phyloP scores from a whole-genome alignment of 306 rosid species.

The Lagenaria siceraria region DNA sequence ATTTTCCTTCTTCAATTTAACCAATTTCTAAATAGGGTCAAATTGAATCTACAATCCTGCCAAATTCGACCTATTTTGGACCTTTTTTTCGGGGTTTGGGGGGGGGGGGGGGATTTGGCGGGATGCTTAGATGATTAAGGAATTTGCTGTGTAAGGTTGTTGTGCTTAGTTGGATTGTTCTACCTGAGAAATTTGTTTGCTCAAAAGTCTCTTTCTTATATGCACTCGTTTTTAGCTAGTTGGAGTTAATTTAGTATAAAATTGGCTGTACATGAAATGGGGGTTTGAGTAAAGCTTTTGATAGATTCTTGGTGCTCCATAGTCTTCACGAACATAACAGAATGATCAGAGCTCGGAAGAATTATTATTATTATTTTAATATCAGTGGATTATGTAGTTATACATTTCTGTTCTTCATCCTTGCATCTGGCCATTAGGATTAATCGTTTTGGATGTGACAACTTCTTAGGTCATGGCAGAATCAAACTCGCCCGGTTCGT shows the following conservation, averaged over 20 bases:
- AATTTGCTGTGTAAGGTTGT: no score
- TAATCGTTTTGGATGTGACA: background rate
- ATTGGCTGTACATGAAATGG: background rate
- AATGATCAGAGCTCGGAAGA: background rate
- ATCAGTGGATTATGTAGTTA: background rate
- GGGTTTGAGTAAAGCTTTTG: background rate
- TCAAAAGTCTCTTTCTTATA: no score
- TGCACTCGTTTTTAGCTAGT: background rate
- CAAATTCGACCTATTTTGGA: background rate
- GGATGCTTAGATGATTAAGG: no score
- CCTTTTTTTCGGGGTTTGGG: no score
- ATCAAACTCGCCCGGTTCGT: constrained; percentile 7
- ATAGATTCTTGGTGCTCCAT: background rate
- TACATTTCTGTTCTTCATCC: background rate
- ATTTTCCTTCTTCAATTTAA: background rate
- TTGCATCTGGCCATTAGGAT: background rate
- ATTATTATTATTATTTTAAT: background rate
- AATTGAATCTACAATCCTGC: background rate
- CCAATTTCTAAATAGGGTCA: background rate
- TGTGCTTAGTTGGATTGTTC: background rate
- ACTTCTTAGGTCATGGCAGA: constrained; percentile 7
- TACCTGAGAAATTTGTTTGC: background rate
- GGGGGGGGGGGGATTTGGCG: no score
- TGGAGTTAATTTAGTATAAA: background rate
- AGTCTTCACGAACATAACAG: background rate